A percentile compares a stretch with the other conserved stretches of the same genome.
Conservation (phyloP, 2,329 filamentous ascomycete species). For the Boeremia exigua region DNA sequence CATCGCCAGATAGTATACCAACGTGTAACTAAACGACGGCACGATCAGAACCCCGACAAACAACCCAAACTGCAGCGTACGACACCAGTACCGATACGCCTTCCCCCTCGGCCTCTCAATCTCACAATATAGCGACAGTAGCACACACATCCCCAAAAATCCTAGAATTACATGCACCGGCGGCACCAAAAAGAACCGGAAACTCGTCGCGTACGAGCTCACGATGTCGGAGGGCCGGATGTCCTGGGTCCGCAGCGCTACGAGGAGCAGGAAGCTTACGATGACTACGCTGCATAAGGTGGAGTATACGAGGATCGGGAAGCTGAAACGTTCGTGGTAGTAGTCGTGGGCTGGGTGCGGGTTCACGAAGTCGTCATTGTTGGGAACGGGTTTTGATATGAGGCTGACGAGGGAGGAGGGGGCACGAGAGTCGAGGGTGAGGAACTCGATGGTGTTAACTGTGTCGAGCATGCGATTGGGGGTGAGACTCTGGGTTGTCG, state of each 20-base stretch:
- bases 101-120: neutral
- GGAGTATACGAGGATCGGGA: slow-evolving; percentile 2
- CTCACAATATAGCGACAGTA: slow-evolving; percentile 1
- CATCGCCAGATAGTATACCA: neutral
- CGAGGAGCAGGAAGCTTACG: neutral
- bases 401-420: neutral
- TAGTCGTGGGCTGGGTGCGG: slow-evolving; percentile 7
- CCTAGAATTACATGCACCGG: neutral
- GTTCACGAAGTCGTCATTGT: neutral
- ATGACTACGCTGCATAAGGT: neutral
- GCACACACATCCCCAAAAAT: neutral
- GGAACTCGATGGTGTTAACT: neutral
- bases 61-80: neutral
- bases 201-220: neutral
- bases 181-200: neutral
- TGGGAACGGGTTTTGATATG: neutral
- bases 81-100: neutral
- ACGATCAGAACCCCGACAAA: neutral
- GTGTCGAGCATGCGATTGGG: neutral
- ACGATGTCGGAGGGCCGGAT: slow-evolving; percentile 1
- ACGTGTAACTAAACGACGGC: neutral
- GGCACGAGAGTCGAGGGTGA: neutral
- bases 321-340: slow-evolving; percentile 8
- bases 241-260: neutral
- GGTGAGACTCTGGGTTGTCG: neutral